A percentile compares a stretch with the other conserved stretches of the same genome.
phyloP scores from a whole-genome alignment of 2,329 filamentous ascomycete genomes.

The Aspergillus cejpii region DNA sequence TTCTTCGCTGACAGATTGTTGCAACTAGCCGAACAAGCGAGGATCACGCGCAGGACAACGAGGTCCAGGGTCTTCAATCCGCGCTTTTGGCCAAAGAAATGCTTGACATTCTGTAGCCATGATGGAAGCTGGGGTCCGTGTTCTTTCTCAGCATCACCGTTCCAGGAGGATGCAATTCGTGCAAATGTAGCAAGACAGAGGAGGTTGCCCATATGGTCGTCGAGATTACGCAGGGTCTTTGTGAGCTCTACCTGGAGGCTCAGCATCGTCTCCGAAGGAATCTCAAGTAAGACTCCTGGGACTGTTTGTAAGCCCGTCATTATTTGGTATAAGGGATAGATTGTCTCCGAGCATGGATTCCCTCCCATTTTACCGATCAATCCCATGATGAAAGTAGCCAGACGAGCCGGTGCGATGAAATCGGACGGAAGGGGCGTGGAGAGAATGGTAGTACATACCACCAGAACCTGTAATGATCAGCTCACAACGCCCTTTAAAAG shows the following conservation, averaged over 20 bases:
- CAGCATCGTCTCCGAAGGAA: conserved; percentile 31
- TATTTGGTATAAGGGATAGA: conserved; percentile 31
- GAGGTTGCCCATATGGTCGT: conserved; percentile 37
- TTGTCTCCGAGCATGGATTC: conserved; percentile 28
- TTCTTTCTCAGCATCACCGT: conserved; percentile 4
- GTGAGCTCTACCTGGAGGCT: conserved; percentile 34
- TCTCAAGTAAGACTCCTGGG: conserved; percentile 22
- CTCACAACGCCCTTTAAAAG: too few relatives aligned
- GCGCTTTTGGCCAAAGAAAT: conserved; percentile 37
- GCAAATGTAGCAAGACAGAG: conserved; percentile 40
- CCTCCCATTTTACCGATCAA: conserved; percentile 26
- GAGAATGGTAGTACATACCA: conserved; percentile 30
- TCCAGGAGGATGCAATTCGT: conserved; percentile 24
- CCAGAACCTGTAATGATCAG: conserved; percentile 22
- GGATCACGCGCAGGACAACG: conserved; percentile 36
- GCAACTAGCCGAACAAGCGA: conserved; percentile 36
- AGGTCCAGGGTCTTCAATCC: conserved; percentile 39
- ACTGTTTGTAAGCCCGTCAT: conserved; percentile 28
- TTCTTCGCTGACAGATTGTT: conserved; percentile 22
- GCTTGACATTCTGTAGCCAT: conserved; percentile 33
- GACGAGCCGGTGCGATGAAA: conserved; percentile 28
- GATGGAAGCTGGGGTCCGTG: conserved; percentile 15
- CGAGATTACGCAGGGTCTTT: conserved; percentile 34
- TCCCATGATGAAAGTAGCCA: conserved; percentile 30
- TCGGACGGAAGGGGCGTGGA: conserved; percentile 28